These are phyloP conservation scores for Sisymbrium irio DNA, from an alignment of 345 rosid species.

Conservation along the genomic window DNA sequence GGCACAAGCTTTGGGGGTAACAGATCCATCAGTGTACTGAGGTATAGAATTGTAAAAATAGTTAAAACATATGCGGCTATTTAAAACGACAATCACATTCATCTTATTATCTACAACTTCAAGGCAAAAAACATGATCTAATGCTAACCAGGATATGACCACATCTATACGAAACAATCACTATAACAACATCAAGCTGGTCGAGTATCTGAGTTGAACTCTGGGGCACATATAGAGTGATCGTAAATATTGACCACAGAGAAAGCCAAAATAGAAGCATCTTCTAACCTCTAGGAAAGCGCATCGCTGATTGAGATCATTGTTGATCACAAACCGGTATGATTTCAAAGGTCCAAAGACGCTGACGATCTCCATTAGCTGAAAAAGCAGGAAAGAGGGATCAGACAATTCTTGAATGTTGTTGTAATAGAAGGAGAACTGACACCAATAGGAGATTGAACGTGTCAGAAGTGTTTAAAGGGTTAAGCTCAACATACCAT, in stretches of 20 bases:
- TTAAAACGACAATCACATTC: constrained; percentile 8
- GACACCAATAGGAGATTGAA: neutral
- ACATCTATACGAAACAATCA: constrained; percentile 17
- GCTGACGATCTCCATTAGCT: constrained; percentile 84
- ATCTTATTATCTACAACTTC: neutral
- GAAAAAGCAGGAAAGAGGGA: constrained; percentile 32
- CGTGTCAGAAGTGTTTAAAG: neutral
- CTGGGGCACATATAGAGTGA: neutral
- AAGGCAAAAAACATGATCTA: neutral
- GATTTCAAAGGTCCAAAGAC: constrained; percentile 86
- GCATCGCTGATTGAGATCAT: constrained; percentile 37
- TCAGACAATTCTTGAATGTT: constrained; percentile 11
- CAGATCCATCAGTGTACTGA: constrained; percentile 72
- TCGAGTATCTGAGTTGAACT: constrained; percentile 5
- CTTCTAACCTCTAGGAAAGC: constrained; percentile 84
- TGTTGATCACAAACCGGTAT: constrained; percentile 50
- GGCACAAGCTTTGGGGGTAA: constrained; percentile 76
- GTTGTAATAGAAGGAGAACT: neutral
- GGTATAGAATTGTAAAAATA: neutral
- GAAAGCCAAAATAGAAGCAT: constrained; percentile 11
- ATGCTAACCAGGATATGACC: constrained; percentile 1
- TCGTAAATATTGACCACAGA: neutral
- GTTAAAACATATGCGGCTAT: neutral
- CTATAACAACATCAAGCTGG: constrained; percentile 2
- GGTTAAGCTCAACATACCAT: constrained; percentile 57